Evolutionary conservation across 2,329 filamentous ascomycete genomes (phyloP).

Genomic region (Calonectria leucothoes): DNA sequence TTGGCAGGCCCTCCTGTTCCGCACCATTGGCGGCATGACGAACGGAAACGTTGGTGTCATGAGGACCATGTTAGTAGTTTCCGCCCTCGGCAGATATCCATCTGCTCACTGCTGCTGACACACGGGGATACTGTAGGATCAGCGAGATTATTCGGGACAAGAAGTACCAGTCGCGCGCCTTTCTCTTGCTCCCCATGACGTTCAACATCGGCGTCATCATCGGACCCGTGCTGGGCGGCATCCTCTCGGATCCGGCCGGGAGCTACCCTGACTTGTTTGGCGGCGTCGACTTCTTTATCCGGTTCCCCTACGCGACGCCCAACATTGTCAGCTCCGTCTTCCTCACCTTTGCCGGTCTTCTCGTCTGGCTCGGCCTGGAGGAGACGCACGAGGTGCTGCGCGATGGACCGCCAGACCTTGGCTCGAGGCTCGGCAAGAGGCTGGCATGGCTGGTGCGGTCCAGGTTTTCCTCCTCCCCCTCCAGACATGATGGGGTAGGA

Average conservation of each 20-base stretch:
- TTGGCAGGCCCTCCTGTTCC: conserved; percentile 77
- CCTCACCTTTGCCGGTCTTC: conserved; percentile 54
- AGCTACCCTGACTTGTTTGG: conserved; percentile 68
- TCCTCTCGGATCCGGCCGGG: conserved; percentile 72
- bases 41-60: conserved; percentile 81
- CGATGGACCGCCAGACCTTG: conserved; percentile 53
- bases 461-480: conserved; percentile 25
- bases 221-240: conserved; percentile 77
- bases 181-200: conserved; percentile 80
- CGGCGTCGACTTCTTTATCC: conserved; percentile 55
- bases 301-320: conserved; percentile 65
- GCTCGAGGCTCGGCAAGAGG: conserved; percentile 53
- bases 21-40: conserved; percentile 78
- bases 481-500: conserved; percentile 9
- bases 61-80: conserved; percentile 70
- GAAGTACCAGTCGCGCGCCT: conserved; percentile 75
- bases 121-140: conserved; percentile 56
- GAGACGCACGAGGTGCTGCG: conserved; percentile 63
- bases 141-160: conserved; percentile 76
- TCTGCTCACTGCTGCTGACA: no score
- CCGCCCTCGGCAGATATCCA: not conserved
- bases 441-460: conserved; percentile 45
- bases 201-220: conserved; percentile 80
- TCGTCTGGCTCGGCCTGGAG: conserved; percentile 63
- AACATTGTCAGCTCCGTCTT: conserved; percentile 65